phyloP scores from a whole-genome alignment of 2,329 filamentous ascomycete genomes.

The Monilinia vaccinii-corymbosi region DNA sequence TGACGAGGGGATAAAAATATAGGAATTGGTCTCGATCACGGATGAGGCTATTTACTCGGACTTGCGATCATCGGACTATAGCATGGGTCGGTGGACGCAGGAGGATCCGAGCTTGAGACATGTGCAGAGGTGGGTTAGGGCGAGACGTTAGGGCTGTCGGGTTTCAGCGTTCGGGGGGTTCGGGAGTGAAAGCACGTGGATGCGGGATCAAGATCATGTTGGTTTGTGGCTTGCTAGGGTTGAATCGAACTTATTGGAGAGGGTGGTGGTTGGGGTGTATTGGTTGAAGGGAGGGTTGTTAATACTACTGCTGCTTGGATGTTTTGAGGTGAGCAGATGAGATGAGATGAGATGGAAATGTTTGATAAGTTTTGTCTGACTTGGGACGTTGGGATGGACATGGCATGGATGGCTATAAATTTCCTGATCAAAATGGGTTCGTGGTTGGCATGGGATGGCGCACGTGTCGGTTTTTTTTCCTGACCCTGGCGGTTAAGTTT shows the following conservation, averaged over 20 bases:
- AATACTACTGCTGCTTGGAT: not conserved
- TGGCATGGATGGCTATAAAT: not conserved
- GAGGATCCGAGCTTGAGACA: slow-evolving; percentile 51
- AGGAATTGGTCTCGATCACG: slow-evolving; percentile 48
- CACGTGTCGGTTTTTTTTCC: not conserved
- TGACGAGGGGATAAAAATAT: not conserved
- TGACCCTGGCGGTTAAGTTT: slow-evolving; percentile 2
- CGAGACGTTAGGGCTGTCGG: slow-evolving; percentile 22
- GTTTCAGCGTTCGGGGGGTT: not conserved
- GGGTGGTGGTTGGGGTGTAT: not conserved
- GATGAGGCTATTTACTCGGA: slow-evolving; percentile 51
- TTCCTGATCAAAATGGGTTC: not conserved
- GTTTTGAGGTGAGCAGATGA: not conserved
- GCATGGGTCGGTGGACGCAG: slow-evolving; percentile 51
- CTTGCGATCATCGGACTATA: slow-evolving; percentile 43
- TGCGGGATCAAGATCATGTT: not conserved
- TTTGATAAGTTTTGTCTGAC: not conserved
- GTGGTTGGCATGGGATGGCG: slow-evolving; percentile 8
- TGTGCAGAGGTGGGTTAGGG: slow-evolving; percentile 50
- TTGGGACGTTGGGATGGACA: not conserved
- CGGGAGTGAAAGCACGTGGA: not conserved
- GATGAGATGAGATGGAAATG: not conserved
- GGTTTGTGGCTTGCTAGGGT: not conserved
- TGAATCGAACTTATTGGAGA: not conserved
- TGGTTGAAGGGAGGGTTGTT: not conserved